Evolutionary conservation across 2,329 filamentous ascomycete genomes (phyloP), one percentile per base, ranked within the genome.

Genomic region (Passalora sequoiae): DNA sequence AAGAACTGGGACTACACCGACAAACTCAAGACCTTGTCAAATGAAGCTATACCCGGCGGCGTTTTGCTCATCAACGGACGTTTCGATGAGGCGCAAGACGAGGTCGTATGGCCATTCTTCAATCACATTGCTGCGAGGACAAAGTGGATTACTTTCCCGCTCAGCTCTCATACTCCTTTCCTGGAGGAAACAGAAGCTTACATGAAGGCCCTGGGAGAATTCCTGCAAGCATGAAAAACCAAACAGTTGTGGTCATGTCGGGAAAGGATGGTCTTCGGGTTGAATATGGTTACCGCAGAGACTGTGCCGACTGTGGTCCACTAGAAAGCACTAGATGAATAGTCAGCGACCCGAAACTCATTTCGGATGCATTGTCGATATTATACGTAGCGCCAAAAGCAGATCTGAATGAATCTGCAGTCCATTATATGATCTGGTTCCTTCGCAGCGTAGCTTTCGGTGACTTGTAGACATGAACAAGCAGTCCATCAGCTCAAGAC

Each of bases 41-140:
- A 65, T 1, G 57, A 61, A 6, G 65, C 61, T 3, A 46, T 49
- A n/a, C 51, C 51, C 7, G 51, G 51, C 5, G 51, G 51, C 7
- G 40, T 54, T 6, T 51, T 72, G 16, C 44, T 72, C 2, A 56
- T 68, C 31, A 69, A 71, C 52, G 68, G 66, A 4, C 50, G 56
- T 25, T 69, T 61, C 44, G 69, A 70, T 43, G 61, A 65, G 49
- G 58, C 57, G 10, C 50, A 56, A 45, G 60, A 68, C 47, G 50
- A 60, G 13, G 53, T 51, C 29, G 51, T 65, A 17, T 47, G 53
- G 38, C 64, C 65, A 1, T 69, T 59, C 44, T 68, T 66, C 44
- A 43, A 58, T 1, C 40, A 52, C 4, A 67, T 69, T 27, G 45
- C 51, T n/a, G 49, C 50, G 32, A 65, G 61, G 48, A 64, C 67